Conservation (phyloP, 2,329 filamentous ascomycete species). For the Colletotrichum lindemuthianum region DNA sequence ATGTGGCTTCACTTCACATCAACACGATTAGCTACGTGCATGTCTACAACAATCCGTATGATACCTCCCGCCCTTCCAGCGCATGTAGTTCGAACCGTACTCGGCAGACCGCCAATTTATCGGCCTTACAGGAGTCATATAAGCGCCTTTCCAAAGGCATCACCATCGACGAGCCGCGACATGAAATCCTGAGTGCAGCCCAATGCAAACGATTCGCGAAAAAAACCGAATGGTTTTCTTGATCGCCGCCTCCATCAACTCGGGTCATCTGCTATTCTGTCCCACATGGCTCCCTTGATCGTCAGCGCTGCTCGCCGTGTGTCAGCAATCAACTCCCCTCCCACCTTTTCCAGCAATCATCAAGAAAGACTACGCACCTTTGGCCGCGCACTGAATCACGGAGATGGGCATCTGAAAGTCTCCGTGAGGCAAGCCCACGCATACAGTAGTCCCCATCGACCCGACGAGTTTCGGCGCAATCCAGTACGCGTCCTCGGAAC, state of each 20-base stretch:
- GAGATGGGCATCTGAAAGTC: slow-evolving; percentile 42
- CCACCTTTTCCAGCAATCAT: neutral
- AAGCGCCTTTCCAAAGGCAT: too few relatives aligned
- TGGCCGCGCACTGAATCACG: slow-evolving; percentile 9
- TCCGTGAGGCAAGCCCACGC: slow-evolving; percentile 41
- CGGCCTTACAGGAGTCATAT: too few relatives aligned
- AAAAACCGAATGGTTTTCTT: slow-evolving; percentile 1
- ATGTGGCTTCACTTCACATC: too few relatives aligned
- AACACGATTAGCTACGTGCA: too few relatives aligned
- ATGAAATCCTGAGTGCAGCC: too few relatives aligned
- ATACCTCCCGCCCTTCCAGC: too few relatives aligned
- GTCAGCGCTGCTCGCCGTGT: slow-evolving; percentile 6
- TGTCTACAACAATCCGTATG: too few relatives aligned
- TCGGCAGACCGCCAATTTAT: too few relatives aligned
- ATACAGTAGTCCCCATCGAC: slow-evolving; percentile 41
- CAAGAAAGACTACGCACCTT: slow-evolving; percentile 5
- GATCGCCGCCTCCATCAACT: neutral
- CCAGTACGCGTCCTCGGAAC: slow-evolving; percentile 40
- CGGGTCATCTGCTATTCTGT: slow-evolving; percentile 11
- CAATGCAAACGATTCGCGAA: neutral
- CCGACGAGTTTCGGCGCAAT: slow-evolving; percentile 39
- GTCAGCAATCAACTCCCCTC: neutral
- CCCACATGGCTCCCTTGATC: slow-evolving; percentile 19
- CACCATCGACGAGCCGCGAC: too few relatives aligned
- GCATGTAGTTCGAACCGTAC: too few relatives aligned